These are phyloP conservation scores for Chamaecyparis obtusa DNA, from an alignment of 75 land plant genomes.

Conservation along the genomic window DNA sequence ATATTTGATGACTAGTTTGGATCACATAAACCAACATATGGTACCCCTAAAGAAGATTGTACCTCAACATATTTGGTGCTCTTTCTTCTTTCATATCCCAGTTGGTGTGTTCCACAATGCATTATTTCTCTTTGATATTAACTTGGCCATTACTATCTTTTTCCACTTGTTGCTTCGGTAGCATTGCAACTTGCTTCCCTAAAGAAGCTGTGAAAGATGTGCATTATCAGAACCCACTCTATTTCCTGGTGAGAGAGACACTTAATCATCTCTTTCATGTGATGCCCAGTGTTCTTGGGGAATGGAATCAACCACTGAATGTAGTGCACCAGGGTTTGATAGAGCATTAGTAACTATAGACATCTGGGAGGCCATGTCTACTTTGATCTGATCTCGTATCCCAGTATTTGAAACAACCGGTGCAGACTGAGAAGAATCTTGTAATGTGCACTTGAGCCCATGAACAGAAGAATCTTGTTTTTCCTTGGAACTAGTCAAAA, in stretches of 20 bases:
- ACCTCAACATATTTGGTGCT: not conserved
- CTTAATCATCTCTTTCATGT: constrained; percentile 1
- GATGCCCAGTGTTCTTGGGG: not conserved
- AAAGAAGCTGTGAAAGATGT: not conserved
- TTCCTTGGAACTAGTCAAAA: not conserved
- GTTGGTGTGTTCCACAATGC: not conserved
- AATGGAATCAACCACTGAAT: not conserved
- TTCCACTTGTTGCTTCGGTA: not conserved
- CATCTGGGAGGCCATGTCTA: not conserved
- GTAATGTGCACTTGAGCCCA: not conserved
- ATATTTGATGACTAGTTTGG: not conserved
- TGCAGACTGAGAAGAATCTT: not conserved
- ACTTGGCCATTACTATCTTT: not conserved
- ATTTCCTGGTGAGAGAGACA: not conserved
- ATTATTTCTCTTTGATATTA: not conserved
- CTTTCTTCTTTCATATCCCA: not conserved
- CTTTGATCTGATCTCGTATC: constrained; percentile 13
- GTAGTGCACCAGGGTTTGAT: not conserved
- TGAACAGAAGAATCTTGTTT: constrained; percentile 6
- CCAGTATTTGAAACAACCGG: not conserved
- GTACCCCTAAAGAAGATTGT: not conserved
- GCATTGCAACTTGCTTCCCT: not conserved
- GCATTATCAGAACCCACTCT: not conserved
- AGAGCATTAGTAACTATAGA: not conserved
- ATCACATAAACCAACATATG: not conserved